These are phyloP conservation scores for Bimuria novae-zelandiae DNA, from an alignment of 2,329 filamentous ascomycete species.

Conservation along the genomic window DNA sequence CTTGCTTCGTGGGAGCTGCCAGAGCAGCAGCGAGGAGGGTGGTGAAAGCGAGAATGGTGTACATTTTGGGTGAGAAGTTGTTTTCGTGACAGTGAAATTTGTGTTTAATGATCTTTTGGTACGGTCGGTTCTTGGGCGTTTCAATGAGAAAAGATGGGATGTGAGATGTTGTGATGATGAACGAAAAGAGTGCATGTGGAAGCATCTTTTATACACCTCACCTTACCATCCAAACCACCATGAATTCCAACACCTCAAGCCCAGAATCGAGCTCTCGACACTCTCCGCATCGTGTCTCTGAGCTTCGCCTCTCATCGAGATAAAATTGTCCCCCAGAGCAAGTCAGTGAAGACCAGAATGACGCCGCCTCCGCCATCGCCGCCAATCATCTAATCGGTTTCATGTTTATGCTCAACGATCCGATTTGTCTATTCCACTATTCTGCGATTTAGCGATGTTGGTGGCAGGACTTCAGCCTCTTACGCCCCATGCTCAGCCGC, in stretches of 20 bases:
- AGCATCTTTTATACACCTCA: not conserved
- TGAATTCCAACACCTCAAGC: too few species aligned
- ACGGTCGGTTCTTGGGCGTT: too few species aligned
- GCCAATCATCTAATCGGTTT: not conserved
- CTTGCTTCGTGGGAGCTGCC: slow-evolving; percentile 13
- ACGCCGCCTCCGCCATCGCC: not conserved
- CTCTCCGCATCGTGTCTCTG: not conserved
- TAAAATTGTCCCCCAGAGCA: not conserved
- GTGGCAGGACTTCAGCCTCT: slow-evolving; percentile 1
- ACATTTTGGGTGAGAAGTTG: slow-evolving; percentile 20
- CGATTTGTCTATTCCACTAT: not conserved
- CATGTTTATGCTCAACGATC: not conserved
- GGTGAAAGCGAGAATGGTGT: slow-evolving; percentile 17
- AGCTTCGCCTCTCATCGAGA: not conserved
- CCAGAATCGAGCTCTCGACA: not conserved
- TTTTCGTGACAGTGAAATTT: not conserved
- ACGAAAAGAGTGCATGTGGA: not conserved
- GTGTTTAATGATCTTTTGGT: not conserved
- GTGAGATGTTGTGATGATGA: slow-evolving; percentile 4
- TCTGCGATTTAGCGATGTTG: not conserved
- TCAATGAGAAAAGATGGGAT: not conserved
- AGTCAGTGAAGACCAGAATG: too few species aligned
- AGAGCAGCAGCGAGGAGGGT: slow-evolving; percentile 18
- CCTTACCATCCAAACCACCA: not conserved
- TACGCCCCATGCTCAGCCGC: not conserved